Conservation (phyloP, 2,329 filamentous ascomycete species). For the Ophiostoma sp. region DNA sequence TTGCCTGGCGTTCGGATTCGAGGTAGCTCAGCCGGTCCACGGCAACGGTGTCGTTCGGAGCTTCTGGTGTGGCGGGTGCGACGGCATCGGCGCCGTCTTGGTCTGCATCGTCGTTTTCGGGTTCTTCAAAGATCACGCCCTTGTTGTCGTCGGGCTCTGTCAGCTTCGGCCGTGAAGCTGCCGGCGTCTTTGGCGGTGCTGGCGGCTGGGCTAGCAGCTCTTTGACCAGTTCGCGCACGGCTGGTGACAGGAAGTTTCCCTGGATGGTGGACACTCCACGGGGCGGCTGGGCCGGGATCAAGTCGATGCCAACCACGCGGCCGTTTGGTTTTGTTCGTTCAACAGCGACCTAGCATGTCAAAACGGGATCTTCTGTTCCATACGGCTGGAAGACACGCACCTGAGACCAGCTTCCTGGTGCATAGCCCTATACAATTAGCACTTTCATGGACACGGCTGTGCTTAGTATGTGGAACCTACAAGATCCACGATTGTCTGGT, state of each 20-base stretch:
- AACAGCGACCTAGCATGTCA: slow-evolving; percentile 62
- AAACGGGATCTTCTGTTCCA: neutral
- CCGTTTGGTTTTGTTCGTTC: slow-evolving; percentile 71
- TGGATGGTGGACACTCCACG: slow-evolving; percentile 90
- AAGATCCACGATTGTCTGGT: slow-evolving; percentile 85
- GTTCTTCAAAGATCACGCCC: neutral
- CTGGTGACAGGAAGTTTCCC: slow-evolving; percentile 77
- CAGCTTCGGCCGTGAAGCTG: slow-evolving; percentile 25
- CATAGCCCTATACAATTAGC: slow-evolving; percentile 56
- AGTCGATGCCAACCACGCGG: slow-evolving; percentile 82
- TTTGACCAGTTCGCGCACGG: slow-evolving; percentile 70
- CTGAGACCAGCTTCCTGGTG: slow-evolving; percentile 68
- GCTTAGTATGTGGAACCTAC: slow-evolving; percentile 42
- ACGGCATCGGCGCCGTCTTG: slow-evolving; percentile 18
- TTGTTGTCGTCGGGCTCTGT: neutral
- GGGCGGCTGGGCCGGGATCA: slow-evolving; percentile 87
- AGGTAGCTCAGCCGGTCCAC: slow-evolving; percentile 55
- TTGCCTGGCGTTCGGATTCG: slow-evolving; percentile 54
- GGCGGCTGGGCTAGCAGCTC: slow-evolving; percentile 58
- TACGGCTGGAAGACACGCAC: slow-evolving; percentile 33
- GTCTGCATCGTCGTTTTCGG: slow-evolving; percentile 20
- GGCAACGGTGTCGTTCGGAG: slow-evolving; percentile 30
- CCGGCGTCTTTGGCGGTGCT: neutral
- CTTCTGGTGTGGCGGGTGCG: slow-evolving; percentile 7
- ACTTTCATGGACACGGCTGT: neutral